Evolutionary conservation across 148 eudicot genomes (phyloP), one percentile per base, ranked within the genome.

Genomic region (Chenopodium album): DNA sequence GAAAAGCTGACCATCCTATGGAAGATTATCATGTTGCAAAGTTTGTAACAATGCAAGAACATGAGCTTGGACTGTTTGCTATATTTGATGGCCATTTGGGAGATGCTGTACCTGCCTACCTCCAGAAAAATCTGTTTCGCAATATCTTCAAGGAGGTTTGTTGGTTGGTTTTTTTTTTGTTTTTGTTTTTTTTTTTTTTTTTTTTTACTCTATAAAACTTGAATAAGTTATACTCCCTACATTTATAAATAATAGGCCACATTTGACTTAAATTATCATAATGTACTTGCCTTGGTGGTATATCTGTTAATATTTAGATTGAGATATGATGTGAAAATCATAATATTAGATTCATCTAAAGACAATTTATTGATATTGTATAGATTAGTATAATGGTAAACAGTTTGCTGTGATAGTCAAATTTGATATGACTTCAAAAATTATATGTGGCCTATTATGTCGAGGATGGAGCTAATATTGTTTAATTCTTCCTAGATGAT

Each of bases 21-120:
- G 93, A 90, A 46, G 93, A 90, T 80, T 89, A 79, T 77, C 91
- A 89, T 83, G 93, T 90, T 26, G 91, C 93, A 44, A 86, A 87
- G 75, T 90, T 90, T 54, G 34, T 77, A 56, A 80, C 46, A 5
- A 79, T 85, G 37, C 76, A 89, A 32, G 91, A 86, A 23, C 91
- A 84, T 37, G 93, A 90, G 76, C 82, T 90, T 71, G 93, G 93
- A 10, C 83, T 89, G 10, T 90, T 90, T 86, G 93, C 91, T 63
- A 89, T 90, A 69, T 90, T 59, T 70, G 93, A 90, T 67, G 93
- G 93, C 26, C 93, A 90, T 82, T 83, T 78, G 54, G 93, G 93
- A 1, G 80, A 89, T 52, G 79, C 82, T 71, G 93, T 90, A 10
- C 90, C 93, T 52, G 82, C 86, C 28, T 90, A 87, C 83, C 78